These are phyloP conservation scores for Vaccinium vitisidaea DNA, from an alignment of 148 eudicot genomes.

Conservation along the genomic window DNA sequence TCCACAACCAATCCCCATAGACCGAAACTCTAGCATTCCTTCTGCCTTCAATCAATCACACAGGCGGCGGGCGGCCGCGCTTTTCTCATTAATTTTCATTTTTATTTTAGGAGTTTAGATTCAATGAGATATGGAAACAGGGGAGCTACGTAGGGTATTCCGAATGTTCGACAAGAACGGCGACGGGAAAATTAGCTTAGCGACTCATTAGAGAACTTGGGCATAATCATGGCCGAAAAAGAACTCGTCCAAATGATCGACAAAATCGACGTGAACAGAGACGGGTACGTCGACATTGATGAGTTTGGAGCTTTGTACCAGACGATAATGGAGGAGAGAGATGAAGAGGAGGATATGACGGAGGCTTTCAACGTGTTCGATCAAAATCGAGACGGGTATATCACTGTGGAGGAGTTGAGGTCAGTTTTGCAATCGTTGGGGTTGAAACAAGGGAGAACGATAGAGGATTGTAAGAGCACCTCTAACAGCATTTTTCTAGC, in stretches of 20 bases:
- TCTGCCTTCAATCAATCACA: background rate
- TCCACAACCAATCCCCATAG: background rate
- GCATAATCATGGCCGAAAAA: constrained; percentile 63
- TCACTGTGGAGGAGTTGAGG: constrained; percentile 77
- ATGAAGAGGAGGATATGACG: constrained; percentile 84
- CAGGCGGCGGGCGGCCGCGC: background rate
- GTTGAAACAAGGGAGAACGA: constrained; percentile 79
- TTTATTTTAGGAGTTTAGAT: background rate
- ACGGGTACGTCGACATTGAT: constrained; percentile 69
- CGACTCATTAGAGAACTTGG: constrained; percentile 58
- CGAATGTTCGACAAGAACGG: constrained; percentile 83
- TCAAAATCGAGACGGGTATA: constrained; percentile 87
- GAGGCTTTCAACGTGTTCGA: constrained; percentile 94
- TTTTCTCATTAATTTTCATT: background rate
- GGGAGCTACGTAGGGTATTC: constrained; percentile 64
- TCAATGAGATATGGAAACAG: constrained; percentile 42
- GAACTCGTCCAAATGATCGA: constrained; percentile 74
- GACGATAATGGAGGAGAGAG: constrained; percentile 59
- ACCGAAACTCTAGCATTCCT: background rate
- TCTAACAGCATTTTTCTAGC: too few species aligned
- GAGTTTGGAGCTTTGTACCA: constrained; percentile 71
- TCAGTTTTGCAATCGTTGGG: constrained; percentile 76
- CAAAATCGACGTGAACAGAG: constrained; percentile 59
- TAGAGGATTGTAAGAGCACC: constrained; percentile 62
- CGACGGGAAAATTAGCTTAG: constrained; percentile 63